phyloP scores from a whole-genome alignment of 2,329 filamentous ascomycete genomes.

The Macrophomina phaseolina region DNA sequence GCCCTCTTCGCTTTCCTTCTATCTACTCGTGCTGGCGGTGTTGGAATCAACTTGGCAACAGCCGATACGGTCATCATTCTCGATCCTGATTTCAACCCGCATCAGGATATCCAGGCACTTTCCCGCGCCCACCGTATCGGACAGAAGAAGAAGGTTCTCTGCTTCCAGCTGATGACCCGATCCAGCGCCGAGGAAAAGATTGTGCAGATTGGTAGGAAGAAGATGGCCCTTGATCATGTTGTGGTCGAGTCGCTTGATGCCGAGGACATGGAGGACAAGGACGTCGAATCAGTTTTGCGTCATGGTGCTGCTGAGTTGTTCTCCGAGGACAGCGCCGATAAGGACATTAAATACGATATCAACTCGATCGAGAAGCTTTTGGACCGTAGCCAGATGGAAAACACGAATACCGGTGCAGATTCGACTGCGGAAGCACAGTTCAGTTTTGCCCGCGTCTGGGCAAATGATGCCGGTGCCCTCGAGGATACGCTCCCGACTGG shows the following conservation, averaged over 20 bases:
- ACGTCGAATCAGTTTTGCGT: constrained; percentile 85
- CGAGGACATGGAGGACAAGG: constrained; percentile 77
- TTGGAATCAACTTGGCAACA: constrained; percentile 96
- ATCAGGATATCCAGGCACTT: constrained; percentile 95
- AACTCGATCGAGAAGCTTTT: constrained; percentile 86
- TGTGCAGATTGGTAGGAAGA: constrained; percentile 92
- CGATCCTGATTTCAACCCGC: constrained; percentile 96
- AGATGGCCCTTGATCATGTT: constrained; percentile 94
- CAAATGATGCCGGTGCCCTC: constrained; percentile 74
- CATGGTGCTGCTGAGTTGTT: constrained; percentile 90
- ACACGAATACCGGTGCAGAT: constrained; percentile 69
- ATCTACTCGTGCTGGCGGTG: constrained; percentile 91
- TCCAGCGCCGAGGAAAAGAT: constrained; percentile 93
- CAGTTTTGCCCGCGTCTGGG: constrained; percentile 90
- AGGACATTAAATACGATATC: constrained; percentile 80
- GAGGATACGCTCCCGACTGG: constrained; percentile 65
- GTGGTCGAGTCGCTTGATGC: constrained; percentile 90
- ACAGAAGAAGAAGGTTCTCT: constrained; percentile 93
- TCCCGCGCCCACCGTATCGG: constrained; percentile 95
- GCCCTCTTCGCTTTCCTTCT: constrained; percentile 87
- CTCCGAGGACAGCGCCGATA: constrained; percentile 70
- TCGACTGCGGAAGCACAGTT: constrained; percentile 78
- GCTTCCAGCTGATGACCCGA: constrained; percentile 92
- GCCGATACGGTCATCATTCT: constrained; percentile 98
- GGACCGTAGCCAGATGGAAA: constrained; percentile 83